Evolutionary conservation across 1,139 yeast species (phyloP).

Genomic region (Zygoascus sp.): DNA sequence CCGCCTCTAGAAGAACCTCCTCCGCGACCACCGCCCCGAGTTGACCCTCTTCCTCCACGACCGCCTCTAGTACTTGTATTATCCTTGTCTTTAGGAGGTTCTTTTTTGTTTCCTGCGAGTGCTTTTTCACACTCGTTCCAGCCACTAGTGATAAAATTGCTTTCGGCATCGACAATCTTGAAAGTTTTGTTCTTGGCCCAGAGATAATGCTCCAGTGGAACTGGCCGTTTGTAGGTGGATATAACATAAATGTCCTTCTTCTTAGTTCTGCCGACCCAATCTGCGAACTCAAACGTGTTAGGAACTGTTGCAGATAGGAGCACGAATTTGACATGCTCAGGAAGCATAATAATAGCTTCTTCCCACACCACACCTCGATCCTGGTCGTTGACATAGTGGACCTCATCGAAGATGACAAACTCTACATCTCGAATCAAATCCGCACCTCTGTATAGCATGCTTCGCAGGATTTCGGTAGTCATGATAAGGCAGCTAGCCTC

Average conservation of each 20-base stretch:
- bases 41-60: conserved; percentile 27
- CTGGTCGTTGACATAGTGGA: conserved; percentile 93
- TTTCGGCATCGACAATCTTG: conserved; percentile 69
- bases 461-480: conserved; percentile 95
- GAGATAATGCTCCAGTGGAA: conserved; percentile 80
- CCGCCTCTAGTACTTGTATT: conserved; percentile 32
- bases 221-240: conserved; percentile 93
- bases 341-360: conserved; percentile 93
- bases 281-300: conserved; percentile 94
- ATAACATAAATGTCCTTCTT: conserved; percentile 94
- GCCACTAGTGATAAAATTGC: conserved; percentile 62
- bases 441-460: conserved; percentile 95
- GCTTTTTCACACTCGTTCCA: conserved; percentile 57
- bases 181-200: conserved; percentile 69
- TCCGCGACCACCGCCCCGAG: conserved; percentile 35
- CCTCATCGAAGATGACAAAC: conserved; percentile 95
- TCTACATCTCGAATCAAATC: conserved; percentile 95
- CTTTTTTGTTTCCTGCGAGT: conserved; percentile 42
- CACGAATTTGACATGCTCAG: conserved; percentile 89
- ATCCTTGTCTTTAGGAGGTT: conserved; percentile 30
- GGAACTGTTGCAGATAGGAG: conserved; percentile 95
- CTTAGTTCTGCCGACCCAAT: conserved; percentile 97
- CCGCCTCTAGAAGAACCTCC: conserved; percentile 29
- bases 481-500: conserved; percentile 94
- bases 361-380: conserved; percentile 99